Evolutionary conservation across 768 basidiomycete species (phyloP).

Genomic region (Naganishia randhawae): DNA sequence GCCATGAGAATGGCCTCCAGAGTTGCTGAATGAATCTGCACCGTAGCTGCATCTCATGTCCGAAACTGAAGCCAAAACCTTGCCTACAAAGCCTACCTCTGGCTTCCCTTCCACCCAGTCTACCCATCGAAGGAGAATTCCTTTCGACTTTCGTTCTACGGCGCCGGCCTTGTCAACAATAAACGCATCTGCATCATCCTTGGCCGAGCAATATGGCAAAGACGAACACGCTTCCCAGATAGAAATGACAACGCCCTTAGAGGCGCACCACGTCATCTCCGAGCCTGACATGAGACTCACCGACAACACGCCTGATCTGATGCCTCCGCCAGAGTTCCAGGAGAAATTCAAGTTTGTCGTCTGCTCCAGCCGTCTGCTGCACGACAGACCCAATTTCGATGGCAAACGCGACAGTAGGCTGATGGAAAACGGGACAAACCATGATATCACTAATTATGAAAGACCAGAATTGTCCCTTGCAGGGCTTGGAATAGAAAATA

Average conservation of each 20-base stretch:
- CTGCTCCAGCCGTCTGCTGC: slow-evolving; percentile 42
- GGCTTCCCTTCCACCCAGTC: neutral
- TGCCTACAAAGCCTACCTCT: neutral
- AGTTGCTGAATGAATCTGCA: neutral
- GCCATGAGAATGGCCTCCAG: neutral
- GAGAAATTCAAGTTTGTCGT: slow-evolving; percentile 47
- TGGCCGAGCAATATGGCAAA: neutral
- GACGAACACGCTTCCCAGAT: neutral
- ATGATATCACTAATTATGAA: neutral
- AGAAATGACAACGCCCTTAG: neutral
- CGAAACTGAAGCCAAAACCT: neutral
- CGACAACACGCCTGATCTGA: neutral
- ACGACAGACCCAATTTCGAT: slow-evolving; percentile 33
- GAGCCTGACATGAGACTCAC: neutral
- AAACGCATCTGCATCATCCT: neutral
- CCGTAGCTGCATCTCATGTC: neutral
- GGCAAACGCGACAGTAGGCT: neutral
- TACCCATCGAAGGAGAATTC: neutral
- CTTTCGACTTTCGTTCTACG: neutral
- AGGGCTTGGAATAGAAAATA: neutral
- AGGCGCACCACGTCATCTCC: neutral
- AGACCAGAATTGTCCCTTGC: neutral
- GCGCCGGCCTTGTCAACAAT: neutral
- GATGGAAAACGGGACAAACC: neutral
- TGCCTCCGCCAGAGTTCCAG: slow-evolving; percentile 34